Percentiles rank a stretch among this genome's conserved stretches.
Conservation (phyloP, 2,329 filamentous ascomycete genomes). For the Claviceps monticola region DNA sequence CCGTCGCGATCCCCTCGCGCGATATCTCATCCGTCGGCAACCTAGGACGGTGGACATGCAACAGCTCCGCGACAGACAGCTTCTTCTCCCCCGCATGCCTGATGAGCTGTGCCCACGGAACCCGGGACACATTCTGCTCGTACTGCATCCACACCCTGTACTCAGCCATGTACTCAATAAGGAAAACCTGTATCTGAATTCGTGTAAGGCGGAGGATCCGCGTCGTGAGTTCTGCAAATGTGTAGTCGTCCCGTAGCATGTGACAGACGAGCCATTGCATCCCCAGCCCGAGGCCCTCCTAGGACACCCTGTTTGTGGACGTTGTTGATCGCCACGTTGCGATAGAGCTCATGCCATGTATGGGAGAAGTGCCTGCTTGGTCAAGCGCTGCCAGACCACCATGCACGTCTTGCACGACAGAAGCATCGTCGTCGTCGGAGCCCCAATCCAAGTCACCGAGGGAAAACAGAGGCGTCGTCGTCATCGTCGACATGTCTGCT, state of each 20-base stretch:
- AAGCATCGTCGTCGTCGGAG: background rate
- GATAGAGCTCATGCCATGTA: background rate
- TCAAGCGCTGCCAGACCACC: background rate
- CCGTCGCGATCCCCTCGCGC: constrained; percentile 8
- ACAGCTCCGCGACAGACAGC: constrained; percentile 4
- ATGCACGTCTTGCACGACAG: background rate
- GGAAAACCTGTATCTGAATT: constrained; percentile 12
- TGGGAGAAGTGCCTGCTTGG: background rate
- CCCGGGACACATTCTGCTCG: constrained; percentile 7
- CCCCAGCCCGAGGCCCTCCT: constrained; percentile 13
- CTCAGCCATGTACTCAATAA: constrained; percentile 11
- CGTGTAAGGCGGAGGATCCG: constrained; percentile 10
- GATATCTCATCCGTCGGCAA: constrained; percentile 13
- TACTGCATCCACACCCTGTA: constrained; percentile 9
- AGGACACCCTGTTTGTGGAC: constrained; percentile 4
- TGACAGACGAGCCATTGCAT: constrained; percentile 15
- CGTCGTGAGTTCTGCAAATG: constrained; percentile 10
- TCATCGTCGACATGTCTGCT: background rate
- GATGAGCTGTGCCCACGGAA: constrained; percentile 6
- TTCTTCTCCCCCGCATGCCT: constrained; percentile 5
- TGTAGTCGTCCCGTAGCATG: constrained; percentile 8
- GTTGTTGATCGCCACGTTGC: background rate
- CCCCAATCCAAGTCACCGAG: constrained; percentile 8
- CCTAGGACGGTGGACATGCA: constrained; percentile 10
- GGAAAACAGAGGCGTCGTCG: background rate